Conservation (phyloP, 768 basidiomycete genomes). For the Naganishia kalamii region DNA sequence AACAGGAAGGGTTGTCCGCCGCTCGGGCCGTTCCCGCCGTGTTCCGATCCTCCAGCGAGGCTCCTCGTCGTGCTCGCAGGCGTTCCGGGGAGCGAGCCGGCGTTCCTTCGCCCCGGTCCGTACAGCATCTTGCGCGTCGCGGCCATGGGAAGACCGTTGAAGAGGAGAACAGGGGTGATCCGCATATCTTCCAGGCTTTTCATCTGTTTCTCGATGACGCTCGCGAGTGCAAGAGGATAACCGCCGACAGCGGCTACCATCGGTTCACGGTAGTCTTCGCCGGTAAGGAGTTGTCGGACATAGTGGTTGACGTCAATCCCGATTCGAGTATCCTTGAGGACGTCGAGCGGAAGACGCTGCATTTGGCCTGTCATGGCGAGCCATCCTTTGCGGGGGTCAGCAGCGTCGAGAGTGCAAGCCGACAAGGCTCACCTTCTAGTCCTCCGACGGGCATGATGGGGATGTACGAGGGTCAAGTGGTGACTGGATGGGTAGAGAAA, state of each 20-base stretch:
- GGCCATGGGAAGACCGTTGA: constrained; percentile 76
- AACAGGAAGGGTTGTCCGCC: constrained; percentile 1
- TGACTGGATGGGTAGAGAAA: too few species aligned
- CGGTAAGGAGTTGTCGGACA: constrained; percentile 61
- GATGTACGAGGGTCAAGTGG: too few species aligned
- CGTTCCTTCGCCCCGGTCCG: background rate
- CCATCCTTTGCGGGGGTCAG: constrained; percentile 1
- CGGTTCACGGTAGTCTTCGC: constrained; percentile 74
- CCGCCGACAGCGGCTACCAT: constrained; percentile 92
- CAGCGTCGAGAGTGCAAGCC: too few species aligned
- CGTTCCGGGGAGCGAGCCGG: constrained; percentile 8
- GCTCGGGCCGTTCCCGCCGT: background rate
- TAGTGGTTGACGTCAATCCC: constrained; percentile 96
- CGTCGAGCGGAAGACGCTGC: constrained; percentile 70
- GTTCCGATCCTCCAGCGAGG: constrained; percentile 6
- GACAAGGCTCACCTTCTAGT: too few species aligned
- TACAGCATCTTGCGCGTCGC: constrained; percentile 45
- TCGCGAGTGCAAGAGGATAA: constrained; percentile 75
- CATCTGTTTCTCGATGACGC: constrained; percentile 75
- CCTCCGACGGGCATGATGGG: too few species aligned
- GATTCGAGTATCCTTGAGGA: constrained; percentile 81
- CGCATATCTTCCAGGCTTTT: constrained; percentile 79
- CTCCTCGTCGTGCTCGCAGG: background rate
- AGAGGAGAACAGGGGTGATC: constrained; percentile 99
- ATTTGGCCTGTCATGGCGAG: constrained; percentile 71